These are phyloP conservation scores for Mollisiaceae sp. DNA, from an alignment of 2,329 filamentous ascomycete species.

Conservation along the genomic window DNA sequence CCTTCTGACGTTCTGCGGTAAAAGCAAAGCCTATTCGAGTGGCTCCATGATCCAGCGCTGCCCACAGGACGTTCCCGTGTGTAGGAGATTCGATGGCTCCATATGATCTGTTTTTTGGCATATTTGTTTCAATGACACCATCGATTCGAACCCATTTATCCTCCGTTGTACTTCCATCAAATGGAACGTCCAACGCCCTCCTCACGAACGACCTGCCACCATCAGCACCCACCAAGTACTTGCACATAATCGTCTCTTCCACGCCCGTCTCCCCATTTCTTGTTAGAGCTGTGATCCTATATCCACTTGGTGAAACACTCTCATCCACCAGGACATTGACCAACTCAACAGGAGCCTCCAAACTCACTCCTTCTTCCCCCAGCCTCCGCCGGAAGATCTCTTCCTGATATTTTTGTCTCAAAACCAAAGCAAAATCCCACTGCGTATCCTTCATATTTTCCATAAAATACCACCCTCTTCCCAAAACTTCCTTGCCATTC, in stretches of 20 bases:
- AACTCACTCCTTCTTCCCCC: conserved; percentile 34
- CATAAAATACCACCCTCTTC: conserved; percentile 58
- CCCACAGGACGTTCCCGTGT: conserved; percentile 62
- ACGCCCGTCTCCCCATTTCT: conserved; percentile 37
- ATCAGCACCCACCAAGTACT: conserved; percentile 57
- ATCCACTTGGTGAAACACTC: conserved; percentile 28
- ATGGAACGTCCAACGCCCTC: conserved; percentile 51
- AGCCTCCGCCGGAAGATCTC: conserved; percentile 54
- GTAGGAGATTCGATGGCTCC: conserved; percentile 56
- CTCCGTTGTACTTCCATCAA: conserved; percentile 54
- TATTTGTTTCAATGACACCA: conserved; percentile 44
- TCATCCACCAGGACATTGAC: conserved; percentile 32
- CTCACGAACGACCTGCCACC: conserved; percentile 56
- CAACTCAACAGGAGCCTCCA: conserved; percentile 32
- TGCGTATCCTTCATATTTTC: conserved; percentile 56
- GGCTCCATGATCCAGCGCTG: conserved; percentile 56
- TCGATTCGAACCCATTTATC: conserved; percentile 61
- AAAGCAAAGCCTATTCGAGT: conserved; percentile 60
- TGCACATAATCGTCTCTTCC: conserved; percentile 45
- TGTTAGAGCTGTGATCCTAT: conserved; percentile 30
- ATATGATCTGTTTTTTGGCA: conserved; percentile 54
- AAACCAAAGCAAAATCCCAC: conserved; percentile 58
- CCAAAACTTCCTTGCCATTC: conserved; percentile 50
- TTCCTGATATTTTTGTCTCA: conserved; percentile 61
- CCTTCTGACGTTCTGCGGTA: conserved; percentile 48